Evolutionary conservation across 2,329 filamentous ascomycete species (phyloP).

Genomic region (Blastomyces emzantsi): DNA sequence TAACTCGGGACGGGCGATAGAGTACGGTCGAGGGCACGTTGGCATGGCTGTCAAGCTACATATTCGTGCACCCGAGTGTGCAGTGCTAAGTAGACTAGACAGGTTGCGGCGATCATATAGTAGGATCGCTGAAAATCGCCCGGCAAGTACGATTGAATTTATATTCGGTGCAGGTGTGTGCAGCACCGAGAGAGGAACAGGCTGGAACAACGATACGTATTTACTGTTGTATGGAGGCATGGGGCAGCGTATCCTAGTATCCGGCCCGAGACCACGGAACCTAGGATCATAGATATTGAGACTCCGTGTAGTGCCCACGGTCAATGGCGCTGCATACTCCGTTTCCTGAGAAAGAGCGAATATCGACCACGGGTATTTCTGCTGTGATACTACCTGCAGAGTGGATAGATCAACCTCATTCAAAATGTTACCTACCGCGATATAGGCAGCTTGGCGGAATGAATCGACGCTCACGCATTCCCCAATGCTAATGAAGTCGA

Average conservation of each 20-base stretch:
- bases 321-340: slow-evolving; percentile 59
- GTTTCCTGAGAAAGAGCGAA: slow-evolving; percentile 64
- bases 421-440: slow-evolving; percentile 67
- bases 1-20: slow-evolving; percentile 33
- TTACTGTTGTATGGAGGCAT: slow-evolving; percentile 22
- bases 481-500: slow-evolving; percentile 47
- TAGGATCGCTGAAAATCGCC: slow-evolving; percentile 78
- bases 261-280: slow-evolving; percentile 7
- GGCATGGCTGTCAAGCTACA: slow-evolving; percentile 62
- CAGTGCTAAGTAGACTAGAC: slow-evolving; percentile 63
- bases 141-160: slow-evolving; percentile 79
- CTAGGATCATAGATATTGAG: slow-evolving; percentile 77
- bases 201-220: slow-evolving; percentile 67
- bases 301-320: slow-evolving; percentile 72
- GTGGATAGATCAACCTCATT: slow-evolving; percentile 75
- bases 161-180: slow-evolving; percentile 58
- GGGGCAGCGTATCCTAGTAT: slow-evolving; percentile 25
- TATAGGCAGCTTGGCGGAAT: slow-evolving; percentile 58
- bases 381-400: slow-evolving; percentile 57
- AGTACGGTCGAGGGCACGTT: slow-evolving; percentile 45
- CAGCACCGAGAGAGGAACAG: slow-evolving; percentile 72
- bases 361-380: slow-evolving; percentile 71
- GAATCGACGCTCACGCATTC: slow-evolving; percentile 79
- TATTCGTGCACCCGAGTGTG: slow-evolving; percentile 74
- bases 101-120: slow-evolving; percentile 86